A percentile compares a stretch with the other conserved stretches of the same genome.
Conservation (phyloP, 441 rosid species). For the Populus tomentosa region DNA sequence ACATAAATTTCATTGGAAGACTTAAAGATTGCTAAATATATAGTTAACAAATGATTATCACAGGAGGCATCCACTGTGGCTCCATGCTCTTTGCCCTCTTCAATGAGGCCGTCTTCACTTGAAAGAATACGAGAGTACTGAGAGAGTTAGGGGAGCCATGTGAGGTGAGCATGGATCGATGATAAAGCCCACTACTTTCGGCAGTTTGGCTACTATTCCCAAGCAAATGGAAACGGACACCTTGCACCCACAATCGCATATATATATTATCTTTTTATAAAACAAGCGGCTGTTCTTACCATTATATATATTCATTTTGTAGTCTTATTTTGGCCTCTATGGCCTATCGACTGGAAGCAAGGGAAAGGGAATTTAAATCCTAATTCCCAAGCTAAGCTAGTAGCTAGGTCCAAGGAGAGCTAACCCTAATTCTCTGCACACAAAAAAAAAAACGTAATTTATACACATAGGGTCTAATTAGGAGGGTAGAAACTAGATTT, state of each 20-base stretch:
- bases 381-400: background rate
- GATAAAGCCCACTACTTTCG: constrained; percentile 19
- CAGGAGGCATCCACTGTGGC: background rate
- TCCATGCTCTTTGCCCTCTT: constrained; percentile 9
- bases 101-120: background rate
- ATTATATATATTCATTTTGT: background rate
- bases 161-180: constrained; percentile 22
- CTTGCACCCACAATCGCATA: background rate
- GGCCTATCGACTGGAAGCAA: background rate
- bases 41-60: background rate
- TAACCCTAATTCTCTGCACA: background rate
- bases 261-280: background rate
- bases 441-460: background rate
- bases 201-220: constrained; percentile 30
- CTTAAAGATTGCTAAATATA: constrained; percentile 3
- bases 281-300: background rate
- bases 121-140: background rate
- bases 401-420: background rate
- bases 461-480: background rate
- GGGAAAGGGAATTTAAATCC: background rate
- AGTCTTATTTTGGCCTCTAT: background rate
- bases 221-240: constrained; percentile 14
- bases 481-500: background rate
- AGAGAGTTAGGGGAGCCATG: constrained; percentile 10
- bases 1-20: constrained; percentile 7